Base-by-base conservation (phyloP, 2,329 filamentous ascomycete species). In the Pseudogymnoascus pannorum region DNA sequence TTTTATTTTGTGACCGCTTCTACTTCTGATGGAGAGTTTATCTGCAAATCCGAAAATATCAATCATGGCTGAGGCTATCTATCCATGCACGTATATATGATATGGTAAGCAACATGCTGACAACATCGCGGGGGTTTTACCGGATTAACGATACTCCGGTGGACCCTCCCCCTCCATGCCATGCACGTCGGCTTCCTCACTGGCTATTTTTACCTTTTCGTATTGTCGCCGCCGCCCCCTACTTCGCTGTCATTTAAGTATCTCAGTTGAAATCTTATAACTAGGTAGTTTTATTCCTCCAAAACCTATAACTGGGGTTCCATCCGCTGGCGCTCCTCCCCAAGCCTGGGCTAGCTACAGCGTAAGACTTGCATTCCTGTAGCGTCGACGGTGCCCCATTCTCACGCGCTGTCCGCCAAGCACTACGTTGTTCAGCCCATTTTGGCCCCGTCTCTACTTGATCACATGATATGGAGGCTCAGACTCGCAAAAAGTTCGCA, bases 31-130 rank as follows among this genome's bases (percentile, higher is more conserved):
- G 18, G 16, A 54, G 2, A 31, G 42, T 48, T n/a, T n/a, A 54
- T 31, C 26, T 33, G 26, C 18, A 54, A 31, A 31, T 14, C 9
- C 16, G 5, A 54, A 54, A 54, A 31, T 84, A 64, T 73, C 22
- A 16, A 48, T 26, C 8, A 33, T 33, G 26, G 16, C 48, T 33
- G 48, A 31, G 26, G 16, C 48, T 54, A 20, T 31, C n/a, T 18
- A 18, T 31, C n/a, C 14, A 31, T 54, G 16, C n/a, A 33, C 26
- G n/a, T 11, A 31, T 31, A 54, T 54, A 31, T 54, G 26, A 54
- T 54, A 31, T 54, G 26, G 48, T 54, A 54, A 54, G 31, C 48
- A 54, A 31, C 26, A 12, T 31, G 48, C 9, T 54, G 48, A 54
- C 42, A 48, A 5, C 42, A 18, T 9, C 26, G 26, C 26, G 48